Conservation (phyloP, 2,329 filamentous ascomycete species). For the Cladosporium sp. region DNA sequence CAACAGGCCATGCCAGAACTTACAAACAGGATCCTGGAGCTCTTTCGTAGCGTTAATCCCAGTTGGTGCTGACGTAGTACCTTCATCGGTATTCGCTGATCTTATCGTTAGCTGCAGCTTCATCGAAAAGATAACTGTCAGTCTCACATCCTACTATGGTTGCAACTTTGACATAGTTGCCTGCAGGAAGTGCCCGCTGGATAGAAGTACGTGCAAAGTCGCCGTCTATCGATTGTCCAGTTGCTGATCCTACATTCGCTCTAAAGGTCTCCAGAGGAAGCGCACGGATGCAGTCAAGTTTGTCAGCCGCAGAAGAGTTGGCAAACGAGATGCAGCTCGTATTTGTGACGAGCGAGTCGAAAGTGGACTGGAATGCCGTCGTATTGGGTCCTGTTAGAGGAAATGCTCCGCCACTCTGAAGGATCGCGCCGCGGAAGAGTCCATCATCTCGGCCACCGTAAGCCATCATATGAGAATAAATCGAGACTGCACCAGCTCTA, state of each 20-base stretch:
- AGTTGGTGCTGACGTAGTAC: neutral
- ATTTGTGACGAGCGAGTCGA: constrained; percentile 55
- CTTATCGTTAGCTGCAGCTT: neutral
- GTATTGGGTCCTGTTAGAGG: neutral
- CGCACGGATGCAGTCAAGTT: constrained; percentile 34
- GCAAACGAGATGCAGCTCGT: constrained; percentile 54
- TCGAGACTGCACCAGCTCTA: constrained; percentile 37
- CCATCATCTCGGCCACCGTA: constrained; percentile 49
- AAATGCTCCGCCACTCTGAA: constrained; percentile 26
- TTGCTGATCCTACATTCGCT: constrained; percentile 29
- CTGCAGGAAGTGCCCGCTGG: neutral
- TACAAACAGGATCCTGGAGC: neutral
- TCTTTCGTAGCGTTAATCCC: neutral
- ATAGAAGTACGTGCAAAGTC: neutral
- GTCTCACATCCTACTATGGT: neutral
- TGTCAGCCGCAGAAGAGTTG: constrained; percentile 42
- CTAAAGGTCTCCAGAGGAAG: constrained; percentile 57
- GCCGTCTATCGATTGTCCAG: neutral
- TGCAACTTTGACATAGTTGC: neutral
- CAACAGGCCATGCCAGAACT: neutral
- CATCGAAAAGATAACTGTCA: too few species aligned
- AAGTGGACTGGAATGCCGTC: constrained; percentile 47
- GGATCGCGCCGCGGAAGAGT: constrained; percentile 24
- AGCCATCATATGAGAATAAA: constrained; percentile 26
- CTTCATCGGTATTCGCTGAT: neutral